Base-by-base conservation (phyloP, 2,329 filamentous ascomycete species). In the Davidsoniella virescens region DNA sequence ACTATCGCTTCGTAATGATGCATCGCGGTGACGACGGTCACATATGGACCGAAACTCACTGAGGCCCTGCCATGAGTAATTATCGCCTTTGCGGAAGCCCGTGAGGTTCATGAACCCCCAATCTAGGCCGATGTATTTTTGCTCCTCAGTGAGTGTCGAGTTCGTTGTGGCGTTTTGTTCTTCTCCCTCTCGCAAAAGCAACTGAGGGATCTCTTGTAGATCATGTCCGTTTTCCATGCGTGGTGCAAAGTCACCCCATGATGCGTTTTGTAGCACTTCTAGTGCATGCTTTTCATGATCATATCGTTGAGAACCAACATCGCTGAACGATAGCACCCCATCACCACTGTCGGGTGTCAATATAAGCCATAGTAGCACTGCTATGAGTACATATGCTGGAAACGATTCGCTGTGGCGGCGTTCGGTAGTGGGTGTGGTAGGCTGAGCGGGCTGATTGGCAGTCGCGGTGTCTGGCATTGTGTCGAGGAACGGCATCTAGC, bases 31-130 rank as follows among this genome's bases (percentile, higher is more conserved):
- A 60, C 76, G 78, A n/a, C 33, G n/a, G 20, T 46, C 38, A n/a
- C 51, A 53, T 17, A 18, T 46, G n/a, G 20, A 29, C 2, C 44
- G 47, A 52, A 88, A 86, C 1, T 69, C 65, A 0, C 69, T 68
- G 18, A 95, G 67, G 52, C 87, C 71, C 33, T 80, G 74, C 88
- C 88, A 95, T 1, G 77, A 81, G 63, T 84, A 86, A 4, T 75
- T 78, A 64, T 94, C 84, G 17, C 78, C 73, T 44, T 77, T 67
- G 45, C 83, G 75, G 54, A 93, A 80, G 1, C 90, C 90, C 2
- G 84, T 84, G 47, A 94, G 67, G 57, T 87, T 86, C 53, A 87
- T 65, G 54, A 72, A 80, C 20, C 64, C 67, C 17, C 42, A 58
- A 20, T 25, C 12, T 8, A 14, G 36, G 10, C 51, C 51, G 25